A percentile compares a stretch with the other conserved stretches of the same genome.
Conservation (phyloP, 1,139 yeast species). For the Taiozyma onychis region DNA sequence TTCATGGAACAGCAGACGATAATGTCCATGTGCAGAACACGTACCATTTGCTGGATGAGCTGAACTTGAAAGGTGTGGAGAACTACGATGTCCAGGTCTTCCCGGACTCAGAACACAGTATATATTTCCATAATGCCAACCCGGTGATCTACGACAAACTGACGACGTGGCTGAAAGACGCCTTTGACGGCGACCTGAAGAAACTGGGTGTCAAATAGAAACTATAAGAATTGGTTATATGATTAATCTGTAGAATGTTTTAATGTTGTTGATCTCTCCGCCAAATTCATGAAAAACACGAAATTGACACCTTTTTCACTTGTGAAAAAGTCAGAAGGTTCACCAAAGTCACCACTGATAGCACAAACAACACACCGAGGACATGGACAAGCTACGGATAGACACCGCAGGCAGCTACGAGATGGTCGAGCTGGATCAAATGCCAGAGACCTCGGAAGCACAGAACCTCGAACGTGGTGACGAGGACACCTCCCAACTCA, state of each 20-base stretch:
- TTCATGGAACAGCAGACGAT: slow-evolving; percentile 98
- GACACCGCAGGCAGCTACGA: slow-evolving; percentile 2
- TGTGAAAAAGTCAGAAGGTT: too few species aligned
- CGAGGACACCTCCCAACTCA: not conserved
- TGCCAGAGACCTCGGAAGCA: not conserved
- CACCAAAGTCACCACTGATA: too few species aligned
- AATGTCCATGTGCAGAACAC: slow-evolving; percentile 93
- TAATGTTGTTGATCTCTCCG: not conserved
- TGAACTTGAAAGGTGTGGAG: slow-evolving; percentile 57
- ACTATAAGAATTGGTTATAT: not conserved
- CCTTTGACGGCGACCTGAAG: slow-evolving; percentile 53
- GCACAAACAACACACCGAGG: not conserved
- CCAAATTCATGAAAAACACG: not conserved
- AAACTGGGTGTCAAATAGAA: slow-evolving; percentile 13
- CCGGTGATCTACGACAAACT: slow-evolving; percentile 71
- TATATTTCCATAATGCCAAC: slow-evolving; percentile 74
- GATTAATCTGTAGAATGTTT: too few species aligned
- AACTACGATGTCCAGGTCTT: slow-evolving; percentile 88
- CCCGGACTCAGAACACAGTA: slow-evolving; percentile 91
- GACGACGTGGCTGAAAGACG: slow-evolving; percentile 63
- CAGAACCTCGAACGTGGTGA: not conserved
- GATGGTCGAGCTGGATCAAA: slow-evolving; percentile 2
- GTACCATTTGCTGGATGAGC: slow-evolving; percentile 62
- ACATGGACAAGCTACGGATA: not conserved
- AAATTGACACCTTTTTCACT: not conserved